These are phyloP conservation scores for Hypoxylon sp. DNA, from an alignment of 2,329 filamentous ascomycete species.

Conservation along the genomic window DNA sequence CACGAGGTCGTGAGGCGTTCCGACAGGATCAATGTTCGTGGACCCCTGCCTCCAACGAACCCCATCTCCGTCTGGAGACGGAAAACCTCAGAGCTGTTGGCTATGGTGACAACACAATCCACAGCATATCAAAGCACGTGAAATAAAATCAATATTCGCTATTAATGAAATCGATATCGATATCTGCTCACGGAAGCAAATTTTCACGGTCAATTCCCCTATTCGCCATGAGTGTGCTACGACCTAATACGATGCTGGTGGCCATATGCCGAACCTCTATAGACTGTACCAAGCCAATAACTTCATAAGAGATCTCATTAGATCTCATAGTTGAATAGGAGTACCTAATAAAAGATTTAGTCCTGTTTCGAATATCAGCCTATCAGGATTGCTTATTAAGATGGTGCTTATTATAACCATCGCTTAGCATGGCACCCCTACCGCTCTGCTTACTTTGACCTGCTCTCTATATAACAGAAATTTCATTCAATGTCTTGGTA, in stretches of 20 bases:
- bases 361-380: background rate
- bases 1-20: conserved; percentile 7
- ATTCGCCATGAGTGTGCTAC: background rate
- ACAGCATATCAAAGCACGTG: background rate
- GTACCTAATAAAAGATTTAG: background rate
- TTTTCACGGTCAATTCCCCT: background rate
- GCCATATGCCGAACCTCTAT: conserved; percentile 10
- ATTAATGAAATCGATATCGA: background rate
- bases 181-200: background rate
- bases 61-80: conserved; percentile 12
- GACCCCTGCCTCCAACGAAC: conserved; percentile 2
- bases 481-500: conserved; percentile 5
- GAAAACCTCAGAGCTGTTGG: conserved; percentile 1
- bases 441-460: background rate
- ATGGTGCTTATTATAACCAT: conserved; percentile 23
- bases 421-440: conserved; percentile 2
- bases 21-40: conserved; percentile 7
- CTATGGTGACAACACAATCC: background rate
- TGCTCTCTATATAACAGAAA: conserved; percentile 2
- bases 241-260: background rate
- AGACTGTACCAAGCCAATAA: conserved; percentile 5
- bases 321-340: background rate
- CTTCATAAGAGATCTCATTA: conserved; percentile 2
- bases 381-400: conserved; percentile 21
- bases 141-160: background rate